Percentiles rank a stretch among this genome's conserved stretches.
phyloP scores from a whole-genome alignment of 257 asterid species.

The Gynochthodes officinalis region DNA sequence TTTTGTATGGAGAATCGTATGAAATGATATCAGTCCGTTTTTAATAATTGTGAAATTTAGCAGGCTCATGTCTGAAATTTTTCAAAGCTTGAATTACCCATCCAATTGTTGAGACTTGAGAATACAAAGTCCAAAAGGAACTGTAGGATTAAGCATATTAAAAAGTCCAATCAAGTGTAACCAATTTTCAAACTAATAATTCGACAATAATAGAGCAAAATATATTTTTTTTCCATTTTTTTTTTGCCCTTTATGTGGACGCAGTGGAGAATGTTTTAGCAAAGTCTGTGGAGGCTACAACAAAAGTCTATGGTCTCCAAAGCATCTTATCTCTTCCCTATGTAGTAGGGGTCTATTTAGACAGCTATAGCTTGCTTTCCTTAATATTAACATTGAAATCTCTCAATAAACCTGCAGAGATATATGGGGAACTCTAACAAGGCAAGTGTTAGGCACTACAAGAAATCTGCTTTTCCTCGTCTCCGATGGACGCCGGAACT shows the following conservation, averaged over 20 bases:
- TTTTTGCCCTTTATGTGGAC: neutral
- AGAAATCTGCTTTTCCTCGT: slow-evolving; percentile 31
- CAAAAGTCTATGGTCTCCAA: slow-evolving; percentile 17
- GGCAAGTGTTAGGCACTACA: slow-evolving; percentile 28
- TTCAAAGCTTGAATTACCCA: too few species aligned
- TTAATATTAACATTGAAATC: neutral
- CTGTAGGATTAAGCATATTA: neutral
- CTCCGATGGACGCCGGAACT: slow-evolving; percentile 39
- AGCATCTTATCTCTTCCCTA: slow-evolving; percentile 9
- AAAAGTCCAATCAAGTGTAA: neutral
- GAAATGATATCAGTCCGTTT: too few species aligned
- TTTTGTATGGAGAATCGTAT: too few species aligned
- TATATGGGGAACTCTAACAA: neutral
- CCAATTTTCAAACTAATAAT: slow-evolving; percentile 9
- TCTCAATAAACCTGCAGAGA: neutral
- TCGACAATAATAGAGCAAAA: neutral
- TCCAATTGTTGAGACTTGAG: neutral
- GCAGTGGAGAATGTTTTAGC: slow-evolving; percentile 7
- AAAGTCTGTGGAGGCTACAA: slow-evolving; percentile 18
- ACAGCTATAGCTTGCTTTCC: neutral
- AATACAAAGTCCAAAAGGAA: neutral
- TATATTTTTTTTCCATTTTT: neutral
- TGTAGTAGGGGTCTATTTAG: neutral
- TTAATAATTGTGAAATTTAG: too few species aligned
- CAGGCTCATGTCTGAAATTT: too few species aligned